Evolutionary conservation across 2,329 filamentous ascomycete species (phyloP), one percentile per base, ranked within the genome.

Genomic region (Sporothrix globosa): DNA sequence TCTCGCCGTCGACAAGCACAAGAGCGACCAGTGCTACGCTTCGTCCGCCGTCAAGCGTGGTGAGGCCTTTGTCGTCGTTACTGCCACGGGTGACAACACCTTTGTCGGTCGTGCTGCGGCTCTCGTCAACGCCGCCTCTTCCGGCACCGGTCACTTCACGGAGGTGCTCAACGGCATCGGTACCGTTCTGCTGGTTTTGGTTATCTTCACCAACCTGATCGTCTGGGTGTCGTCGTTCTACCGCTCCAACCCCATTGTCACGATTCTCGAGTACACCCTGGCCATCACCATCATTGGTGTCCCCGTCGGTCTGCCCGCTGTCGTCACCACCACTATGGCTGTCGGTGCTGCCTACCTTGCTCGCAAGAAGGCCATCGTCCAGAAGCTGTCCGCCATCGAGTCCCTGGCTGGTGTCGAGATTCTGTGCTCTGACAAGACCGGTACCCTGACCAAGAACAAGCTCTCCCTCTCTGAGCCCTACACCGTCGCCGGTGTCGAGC

Each of bases 271-370:
- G 74, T 96, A 93, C 83, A 96, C 93, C 69, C 86, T 97, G 58
- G 92, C 91, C 75, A 94, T 97, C 76, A 96, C 92, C 76, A 95
- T 97, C 74, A 92, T 96, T 73, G 93, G 93, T 87, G 93, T 97
- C 34, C 93, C 93, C 69, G 93, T 97, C 82, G 93, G 93, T 90
- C 92, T 97, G 74, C 93, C 93, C 72, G 93, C 92, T 76, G 93
- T 97, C 83, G 92, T 96, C 72, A 97, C 93, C 77, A 97, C 93
- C 76, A 97, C 93, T 79, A 96, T 97, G 92, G 93, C 93, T 79
- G 93, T 97, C 80, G 93, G 93, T 83, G 93, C 93, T 74, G 91
- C 92, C 74, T 96, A 96, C 81, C 88, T 97, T 72, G 93, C 93
- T 77, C 94, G 93, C 86, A 94, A 95, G 86, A 89, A 94, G 84